phyloP scores from a whole-genome alignment of 768 basidiomycete genomes.

The Xerocomellus dryophilus region DNA sequence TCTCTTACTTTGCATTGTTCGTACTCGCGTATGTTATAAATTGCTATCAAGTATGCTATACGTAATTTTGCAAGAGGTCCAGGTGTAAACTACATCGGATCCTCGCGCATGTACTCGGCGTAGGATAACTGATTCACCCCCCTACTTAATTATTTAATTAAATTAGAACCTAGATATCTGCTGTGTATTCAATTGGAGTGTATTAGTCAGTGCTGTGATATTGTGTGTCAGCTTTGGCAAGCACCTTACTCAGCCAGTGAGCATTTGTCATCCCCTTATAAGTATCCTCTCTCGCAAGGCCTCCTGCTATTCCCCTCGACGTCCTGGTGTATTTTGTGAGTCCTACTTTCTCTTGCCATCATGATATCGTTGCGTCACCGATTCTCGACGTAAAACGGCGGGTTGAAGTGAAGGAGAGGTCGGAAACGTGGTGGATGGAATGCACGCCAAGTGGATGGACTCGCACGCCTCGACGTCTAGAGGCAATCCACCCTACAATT shows the following conservation, averaged over 20 bases:
- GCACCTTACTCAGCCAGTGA: conserved; percentile 20
- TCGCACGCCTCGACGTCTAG: neutral
- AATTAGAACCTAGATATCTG: no score
- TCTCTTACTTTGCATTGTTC: no score
- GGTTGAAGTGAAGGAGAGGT: neutral
- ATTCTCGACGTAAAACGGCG: neutral
- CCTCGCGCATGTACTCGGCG: no score
- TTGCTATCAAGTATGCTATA: no score
- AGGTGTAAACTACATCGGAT: no score
- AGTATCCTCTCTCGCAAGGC: neutral
- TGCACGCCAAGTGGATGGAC: conserved; percentile 9
- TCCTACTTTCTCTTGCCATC: neutral
- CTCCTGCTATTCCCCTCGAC: neutral
- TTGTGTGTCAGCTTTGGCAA: no score
- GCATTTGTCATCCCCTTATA: conserved; percentile 24
- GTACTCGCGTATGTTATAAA: no score
- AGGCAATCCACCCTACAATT: neutral
- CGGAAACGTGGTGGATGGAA: conserved; percentile 15
- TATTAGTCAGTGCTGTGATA: no score
- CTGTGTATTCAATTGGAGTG: no score
- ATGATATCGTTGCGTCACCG: neutral
- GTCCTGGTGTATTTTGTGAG: conserved; percentile 24
- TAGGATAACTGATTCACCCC: no score
- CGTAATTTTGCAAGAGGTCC: no score
- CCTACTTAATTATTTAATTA: no score